Conservation (phyloP, 2,329 filamentous ascomycete genomes). For the Colletotrichum abscissum region DNA sequence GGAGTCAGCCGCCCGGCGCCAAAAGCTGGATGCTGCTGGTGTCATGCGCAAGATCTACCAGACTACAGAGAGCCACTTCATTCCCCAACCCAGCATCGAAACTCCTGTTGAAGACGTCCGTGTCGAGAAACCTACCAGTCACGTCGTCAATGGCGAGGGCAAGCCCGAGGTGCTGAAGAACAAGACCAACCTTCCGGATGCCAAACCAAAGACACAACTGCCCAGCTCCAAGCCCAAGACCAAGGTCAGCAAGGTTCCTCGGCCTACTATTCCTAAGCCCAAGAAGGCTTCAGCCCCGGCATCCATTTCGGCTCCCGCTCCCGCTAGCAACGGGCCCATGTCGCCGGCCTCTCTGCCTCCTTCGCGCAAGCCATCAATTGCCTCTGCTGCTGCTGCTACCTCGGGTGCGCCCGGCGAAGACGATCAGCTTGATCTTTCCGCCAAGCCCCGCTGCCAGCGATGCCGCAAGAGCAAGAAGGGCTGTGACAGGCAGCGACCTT, state of each 20-base stretch:
- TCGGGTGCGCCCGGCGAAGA: constrained; percentile 78
- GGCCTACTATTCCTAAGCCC: constrained; percentile 53
- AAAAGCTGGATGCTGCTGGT: constrained; percentile 62
- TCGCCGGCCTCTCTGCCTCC: constrained; percentile 76
- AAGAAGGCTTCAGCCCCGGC: constrained; percentile 58
- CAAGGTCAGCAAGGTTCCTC: constrained; percentile 55
- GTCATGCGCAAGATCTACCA: constrained; percentile 59
- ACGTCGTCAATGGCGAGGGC: constrained; percentile 47
- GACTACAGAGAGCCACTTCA: constrained; percentile 64
- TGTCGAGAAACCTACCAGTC: constrained; percentile 52
- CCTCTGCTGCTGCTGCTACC: constrained; percentile 62
- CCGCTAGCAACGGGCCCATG: constrained; percentile 56
- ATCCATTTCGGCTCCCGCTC: constrained; percentile 40
- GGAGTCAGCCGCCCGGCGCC: constrained; percentile 67
- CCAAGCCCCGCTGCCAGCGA: constrained; percentile 95
- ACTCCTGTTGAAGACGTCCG: constrained; percentile 71
- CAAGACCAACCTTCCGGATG: constrained; percentile 44
- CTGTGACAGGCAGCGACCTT: constrained; percentile 95
- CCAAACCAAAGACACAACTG: constrained; percentile 53
- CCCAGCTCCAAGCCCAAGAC: constrained; percentile 54
- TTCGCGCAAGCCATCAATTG: constrained; percentile 80
- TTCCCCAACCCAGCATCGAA: constrained; percentile 51
- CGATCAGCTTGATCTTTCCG: constrained; percentile 91
- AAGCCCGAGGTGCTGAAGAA: constrained; percentile 54
- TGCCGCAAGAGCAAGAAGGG: constrained; percentile 99